Base-by-base conservation (phyloP, 257 asterid genomes). In the Nicotiana tomentosiformis region DNA sequence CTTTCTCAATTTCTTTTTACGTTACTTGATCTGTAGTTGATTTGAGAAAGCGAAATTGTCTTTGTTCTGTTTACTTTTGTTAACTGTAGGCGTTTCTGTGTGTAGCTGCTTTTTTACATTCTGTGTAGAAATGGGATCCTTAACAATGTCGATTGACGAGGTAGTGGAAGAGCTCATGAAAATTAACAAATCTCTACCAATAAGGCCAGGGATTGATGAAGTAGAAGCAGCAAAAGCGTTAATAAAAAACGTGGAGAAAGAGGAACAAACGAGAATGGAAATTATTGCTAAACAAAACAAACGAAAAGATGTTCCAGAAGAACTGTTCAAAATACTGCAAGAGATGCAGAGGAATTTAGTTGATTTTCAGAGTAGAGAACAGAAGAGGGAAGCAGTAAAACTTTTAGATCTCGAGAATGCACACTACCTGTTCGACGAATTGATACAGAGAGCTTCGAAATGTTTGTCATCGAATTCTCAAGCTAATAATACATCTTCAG, bases 401-500 rank as follows among this genome's bases (percentile, higher is more conserved):
- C 18, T 81, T 66, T 65, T 81, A 70, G 83, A 81, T 5, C 56
- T 81, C n/a, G 83, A 81, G 43, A 81, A 66, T 51, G 77, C 74
- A 33, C 83, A 81, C 29, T 12, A 17, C 12, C 16, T 81, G 53
- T 81, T 66, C 15, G 83, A 81, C 39, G 83, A 81, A 64, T 81
- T 81, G 66, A 58, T 81, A 53, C 83, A 65, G 23, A 81, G 83
- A 49, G 83, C 83, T 81, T 81, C 83, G 1, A 66, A 81, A 81
- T 81, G 83, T 20, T 51, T 81, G 49, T 70, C 83, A 23, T 64
- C 64, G 1, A 64, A 39, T 80, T 32, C 83, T 26, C 82, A 79
- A 17, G 12, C 30, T 6, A 29, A 53, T 66, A 66, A 49, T 43
- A 18, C 77, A 23, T 81, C 80, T 58, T 65, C 83, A 80, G 76